Conservation (phyloP, 768 basidiomycete genomes). For the Pleurotus tuoliensis region DNA sequence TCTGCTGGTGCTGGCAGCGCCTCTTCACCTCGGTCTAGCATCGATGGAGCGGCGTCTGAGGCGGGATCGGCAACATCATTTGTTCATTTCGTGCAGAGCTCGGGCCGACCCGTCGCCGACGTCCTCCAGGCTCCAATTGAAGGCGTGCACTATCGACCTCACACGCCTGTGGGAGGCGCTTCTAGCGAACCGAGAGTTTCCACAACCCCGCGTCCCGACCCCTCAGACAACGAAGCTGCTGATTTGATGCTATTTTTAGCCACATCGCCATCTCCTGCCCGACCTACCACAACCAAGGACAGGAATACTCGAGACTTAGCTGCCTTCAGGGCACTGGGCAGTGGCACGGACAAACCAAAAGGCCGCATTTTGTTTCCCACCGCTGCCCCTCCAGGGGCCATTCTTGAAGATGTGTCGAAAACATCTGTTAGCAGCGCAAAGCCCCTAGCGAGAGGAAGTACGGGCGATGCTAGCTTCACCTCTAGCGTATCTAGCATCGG, state of each 20-base stretch:
- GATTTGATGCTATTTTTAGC: constrained; percentile 82
- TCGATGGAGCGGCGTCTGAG: constrained; percentile 57
- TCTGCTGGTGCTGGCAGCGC: constrained; percentile 38
- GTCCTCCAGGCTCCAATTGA: constrained; percentile 33
- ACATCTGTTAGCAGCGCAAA: not conserved
- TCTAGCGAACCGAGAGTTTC: constrained; percentile 31
- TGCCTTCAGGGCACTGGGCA: constrained; percentile 53
- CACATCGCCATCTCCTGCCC: constrained; percentile 78
- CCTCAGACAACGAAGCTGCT: constrained; percentile 83
- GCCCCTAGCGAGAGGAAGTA: constrained; percentile 16
- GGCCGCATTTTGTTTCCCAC: constrained; percentile 72
- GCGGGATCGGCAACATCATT: constrained; percentile 57
- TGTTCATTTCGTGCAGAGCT: constrained; percentile 65
- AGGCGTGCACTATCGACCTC: constrained; percentile 12
- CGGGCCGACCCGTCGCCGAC: constrained; percentile 47
- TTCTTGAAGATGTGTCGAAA: not conserved
- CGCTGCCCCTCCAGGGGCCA: constrained; percentile 7
- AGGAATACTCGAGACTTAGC: constrained; percentile 52
- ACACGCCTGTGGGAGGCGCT: constrained; percentile 20
- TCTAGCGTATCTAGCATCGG: constrained; percentile 41
- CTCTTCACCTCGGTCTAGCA: constrained; percentile 68
- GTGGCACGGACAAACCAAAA: constrained; percentile 45
- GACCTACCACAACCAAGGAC: constrained; percentile 36
- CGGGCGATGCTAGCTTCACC: constrained; percentile 38
- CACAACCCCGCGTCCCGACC: constrained; percentile 19